phyloP scores from a whole-genome alignment of 2,329 filamentous ascomycete species.

The Venturia effusa region DNA sequence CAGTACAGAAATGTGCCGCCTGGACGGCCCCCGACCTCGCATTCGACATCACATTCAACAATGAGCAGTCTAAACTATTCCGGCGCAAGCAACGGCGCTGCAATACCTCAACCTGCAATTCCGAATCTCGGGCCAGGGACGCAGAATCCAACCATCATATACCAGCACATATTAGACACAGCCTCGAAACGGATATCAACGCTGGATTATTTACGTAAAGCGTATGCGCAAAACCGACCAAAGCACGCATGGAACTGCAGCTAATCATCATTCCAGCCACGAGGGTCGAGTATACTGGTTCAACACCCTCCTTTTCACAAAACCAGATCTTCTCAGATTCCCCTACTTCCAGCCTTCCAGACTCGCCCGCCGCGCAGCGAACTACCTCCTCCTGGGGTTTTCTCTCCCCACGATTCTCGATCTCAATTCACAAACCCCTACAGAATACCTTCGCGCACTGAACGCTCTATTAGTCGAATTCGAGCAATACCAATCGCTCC shows the following conservation, averaged over 20 bases:
- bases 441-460: conserved; percentile 79
- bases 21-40: conserved; percentile 8
- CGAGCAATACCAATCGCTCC: conserved; percentile 82
- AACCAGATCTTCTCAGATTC: conserved; percentile 66
- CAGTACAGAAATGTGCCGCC: background rate
- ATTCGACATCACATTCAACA: background rate
- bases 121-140: background rate
- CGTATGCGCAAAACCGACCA: conserved; percentile 45
- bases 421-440: conserved; percentile 64
- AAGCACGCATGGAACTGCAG: background rate
- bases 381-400: conserved; percentile 84
- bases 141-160: conserved; percentile 45
- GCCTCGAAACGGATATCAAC: conserved; percentile 90
- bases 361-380: conserved; percentile 80
- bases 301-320: conserved; percentile 88
- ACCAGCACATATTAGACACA: conserved; percentile 67
- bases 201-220: conserved; percentile 82
- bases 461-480: conserved; percentile 83
- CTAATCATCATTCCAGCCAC: conserved; percentile 47
- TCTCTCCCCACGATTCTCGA: conserved; percentile 86
- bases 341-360: conserved; percentile 78
- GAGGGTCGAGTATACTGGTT: conserved; percentile 97
- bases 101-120: background rate
- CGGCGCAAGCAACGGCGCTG: background rate
- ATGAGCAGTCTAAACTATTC: background rate